Evolutionary conservation across 495 filamentous ascomycete genomes (phyloP).

Genomic region (Bacidia rubella): DNA sequence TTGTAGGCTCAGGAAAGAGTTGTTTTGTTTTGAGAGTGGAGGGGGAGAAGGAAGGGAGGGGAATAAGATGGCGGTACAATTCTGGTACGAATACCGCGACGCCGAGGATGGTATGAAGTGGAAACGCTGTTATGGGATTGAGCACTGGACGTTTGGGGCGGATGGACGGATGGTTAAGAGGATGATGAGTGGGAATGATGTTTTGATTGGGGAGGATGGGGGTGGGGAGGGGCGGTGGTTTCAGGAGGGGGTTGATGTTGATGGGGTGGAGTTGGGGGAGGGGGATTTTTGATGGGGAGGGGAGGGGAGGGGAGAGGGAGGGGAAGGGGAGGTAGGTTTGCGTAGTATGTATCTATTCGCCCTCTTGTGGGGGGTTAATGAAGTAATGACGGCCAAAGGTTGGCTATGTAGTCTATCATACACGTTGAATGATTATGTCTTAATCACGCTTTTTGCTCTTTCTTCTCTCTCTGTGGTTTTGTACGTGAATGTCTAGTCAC

Average conservation of each 20-base stretch:
- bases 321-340: no score
- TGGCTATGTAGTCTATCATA: background rate
- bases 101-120: slow-evolving; percentile 51
- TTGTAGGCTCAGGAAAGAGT: no score
- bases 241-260: slow-evolving; percentile 52
- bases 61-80: slow-evolving; percentile 64
- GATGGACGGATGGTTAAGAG: slow-evolving; percentile 76
- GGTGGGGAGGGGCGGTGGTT: slow-evolving; percentile 43
- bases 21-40: background rate
- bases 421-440: no score
- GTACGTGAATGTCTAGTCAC: no score
- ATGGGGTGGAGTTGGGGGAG: slow-evolving; percentile 55
- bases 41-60: background rate
- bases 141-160: slow-evolving; percentile 81
- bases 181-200: slow-evolving; percentile 86
- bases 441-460: no score
- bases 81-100: slow-evolving; percentile 86
- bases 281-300: slow-evolving; percentile 49
- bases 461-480: no score
- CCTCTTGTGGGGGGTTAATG: no score
- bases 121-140: slow-evolving; percentile 83
- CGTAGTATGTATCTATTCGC: no score
- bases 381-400: background rate
- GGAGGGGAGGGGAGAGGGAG: no score
- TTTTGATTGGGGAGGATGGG: slow-evolving; percentile 49